phyloP scores from a whole-genome alignment of 2,329 filamentous ascomycete genomes.

The Fusarium pseudoanthophilum region DNA sequence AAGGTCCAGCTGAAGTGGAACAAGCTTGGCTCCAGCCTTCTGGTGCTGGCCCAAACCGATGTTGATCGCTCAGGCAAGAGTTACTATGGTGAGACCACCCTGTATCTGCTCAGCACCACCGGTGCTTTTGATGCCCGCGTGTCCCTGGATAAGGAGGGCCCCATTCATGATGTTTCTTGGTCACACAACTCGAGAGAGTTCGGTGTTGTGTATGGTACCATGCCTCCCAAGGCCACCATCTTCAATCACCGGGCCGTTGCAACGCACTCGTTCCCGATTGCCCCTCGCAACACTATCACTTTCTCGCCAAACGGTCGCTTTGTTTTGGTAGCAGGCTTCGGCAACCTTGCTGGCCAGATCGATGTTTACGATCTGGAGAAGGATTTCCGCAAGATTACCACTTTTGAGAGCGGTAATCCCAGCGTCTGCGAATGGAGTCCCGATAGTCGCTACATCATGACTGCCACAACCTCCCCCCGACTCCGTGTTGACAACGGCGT shows the following conservation, averaged over 20 bases:
- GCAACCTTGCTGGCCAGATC: slow-evolving; percentile 96
- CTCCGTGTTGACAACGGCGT: slow-evolving; percentile 97
- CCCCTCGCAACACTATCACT: slow-evolving; percentile 90
- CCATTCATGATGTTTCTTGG: slow-evolving; percentile 98
- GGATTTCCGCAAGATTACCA: slow-evolving; percentile 91
- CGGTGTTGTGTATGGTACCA: slow-evolving; percentile 96
- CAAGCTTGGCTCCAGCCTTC: slow-evolving; percentile 85
- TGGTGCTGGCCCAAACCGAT: slow-evolving; percentile 96
- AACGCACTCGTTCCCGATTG: slow-evolving; percentile 86
- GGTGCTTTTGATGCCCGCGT: slow-evolving; percentile 93
- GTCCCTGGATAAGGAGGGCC: slow-evolving; percentile 93
- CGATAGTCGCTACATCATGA: slow-evolving; percentile 94
- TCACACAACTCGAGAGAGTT: slow-evolving; percentile 98
- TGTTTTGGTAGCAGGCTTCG: slow-evolving; percentile 93
- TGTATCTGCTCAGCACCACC: slow-evolving; percentile 93
- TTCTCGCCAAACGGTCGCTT: slow-evolving; percentile 96
- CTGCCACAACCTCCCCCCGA: slow-evolving; percentile 95
- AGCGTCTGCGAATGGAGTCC: slow-evolving; percentile 98
- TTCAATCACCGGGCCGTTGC: slow-evolving; percentile 90
- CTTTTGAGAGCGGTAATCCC: slow-evolving; percentile 94
- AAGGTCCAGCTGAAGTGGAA: slow-evolving; percentile 99
- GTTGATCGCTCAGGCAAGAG: slow-evolving; percentile 99
- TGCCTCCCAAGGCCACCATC: slow-evolving; percentile 99
- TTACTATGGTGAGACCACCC: slow-evolving; percentile 98
- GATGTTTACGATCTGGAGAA: slow-evolving; percentile 97